Evolutionary conservation across 2,329 filamentous ascomycete species (phyloP).

Genomic region (Aspergillus amoenus): DNA sequence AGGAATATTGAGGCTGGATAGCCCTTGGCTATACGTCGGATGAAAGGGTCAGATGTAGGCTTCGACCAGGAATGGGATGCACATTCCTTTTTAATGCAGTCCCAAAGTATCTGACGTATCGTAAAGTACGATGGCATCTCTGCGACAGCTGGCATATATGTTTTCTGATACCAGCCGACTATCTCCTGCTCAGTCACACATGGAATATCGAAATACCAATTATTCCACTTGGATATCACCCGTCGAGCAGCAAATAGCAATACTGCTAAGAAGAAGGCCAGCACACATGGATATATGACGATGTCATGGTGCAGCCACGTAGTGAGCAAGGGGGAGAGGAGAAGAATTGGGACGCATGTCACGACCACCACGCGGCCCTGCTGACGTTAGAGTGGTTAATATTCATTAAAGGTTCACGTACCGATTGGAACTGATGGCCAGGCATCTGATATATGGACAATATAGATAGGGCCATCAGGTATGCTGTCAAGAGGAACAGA

Average conservation of each 20-base stretch:
- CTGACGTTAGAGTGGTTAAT: conserved; percentile 1
- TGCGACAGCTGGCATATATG: conserved; percentile 23
- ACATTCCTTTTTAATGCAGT: conserved; percentile 45
- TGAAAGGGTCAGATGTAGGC: conserved; percentile 46
- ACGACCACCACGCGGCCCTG: conserved; percentile 55
- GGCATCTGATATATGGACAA: conserved; percentile 51
- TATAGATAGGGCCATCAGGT: conserved; percentile 53
- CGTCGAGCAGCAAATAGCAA: conserved; percentile 54
- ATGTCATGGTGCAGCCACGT: conserved; percentile 54
- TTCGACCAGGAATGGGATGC: conserved; percentile 43
- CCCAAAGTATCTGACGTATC: conserved; percentile 41
- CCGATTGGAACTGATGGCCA: conserved; percentile 53
- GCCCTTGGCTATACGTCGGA: conserved; percentile 49
- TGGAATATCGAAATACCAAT: conserved; percentile 48
- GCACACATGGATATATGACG: conserved; percentile 54
- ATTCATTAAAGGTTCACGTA: background rate
- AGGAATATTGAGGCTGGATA: conserved; percentile 54
- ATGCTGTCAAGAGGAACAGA: conserved; percentile 56
- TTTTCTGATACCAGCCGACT: conserved; percentile 38
- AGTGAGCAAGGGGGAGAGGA: conserved; percentile 57
- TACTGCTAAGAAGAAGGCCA: conserved; percentile 52
- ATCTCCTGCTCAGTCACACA: conserved; percentile 36
- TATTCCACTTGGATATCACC: conserved; percentile 57
- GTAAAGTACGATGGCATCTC: conserved; percentile 7
- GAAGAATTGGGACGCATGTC: conserved; percentile 55